phyloP scores from a whole-genome alignment of 306 rosid species.

The Medicago ruthenica region DNA sequence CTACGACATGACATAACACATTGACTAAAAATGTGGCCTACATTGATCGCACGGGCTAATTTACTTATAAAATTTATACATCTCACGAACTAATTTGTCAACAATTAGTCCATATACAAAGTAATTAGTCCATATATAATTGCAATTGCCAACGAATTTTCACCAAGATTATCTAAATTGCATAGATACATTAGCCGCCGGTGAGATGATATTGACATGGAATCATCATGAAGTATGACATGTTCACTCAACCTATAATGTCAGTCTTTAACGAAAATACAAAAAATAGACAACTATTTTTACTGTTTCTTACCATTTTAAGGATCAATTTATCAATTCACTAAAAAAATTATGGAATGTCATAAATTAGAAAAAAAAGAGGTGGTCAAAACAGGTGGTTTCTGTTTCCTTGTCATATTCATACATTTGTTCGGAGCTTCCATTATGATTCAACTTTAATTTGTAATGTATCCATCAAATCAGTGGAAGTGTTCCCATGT shows the following conservation, averaged over 20 bases:
- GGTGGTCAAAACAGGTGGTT: neutral
- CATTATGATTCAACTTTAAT: neutral
- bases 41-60: neutral
- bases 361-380: neutral
- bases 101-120: neutral
- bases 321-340: neutral
- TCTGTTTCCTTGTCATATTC: constrained; percentile 25
- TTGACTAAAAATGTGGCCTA: neutral
- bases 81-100: neutral
- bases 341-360: neutral
- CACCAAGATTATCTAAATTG: neutral
- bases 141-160: neutral
- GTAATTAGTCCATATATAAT: too few species aligned
- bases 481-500: neutral
- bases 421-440: neutral
- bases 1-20: too few species aligned
- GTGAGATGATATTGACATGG: neutral
- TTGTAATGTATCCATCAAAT: neutral
- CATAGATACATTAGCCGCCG: neutral
- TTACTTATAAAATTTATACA: neutral
- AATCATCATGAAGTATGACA: neutral
- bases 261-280: too few species aligned
- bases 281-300: neutral
- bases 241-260: too few species aligned
- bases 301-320: neutral